These are phyloP conservation scores for Kernera saxatilis DNA, from an alignment of 345 rosid species.

Conservation along the genomic window DNA sequence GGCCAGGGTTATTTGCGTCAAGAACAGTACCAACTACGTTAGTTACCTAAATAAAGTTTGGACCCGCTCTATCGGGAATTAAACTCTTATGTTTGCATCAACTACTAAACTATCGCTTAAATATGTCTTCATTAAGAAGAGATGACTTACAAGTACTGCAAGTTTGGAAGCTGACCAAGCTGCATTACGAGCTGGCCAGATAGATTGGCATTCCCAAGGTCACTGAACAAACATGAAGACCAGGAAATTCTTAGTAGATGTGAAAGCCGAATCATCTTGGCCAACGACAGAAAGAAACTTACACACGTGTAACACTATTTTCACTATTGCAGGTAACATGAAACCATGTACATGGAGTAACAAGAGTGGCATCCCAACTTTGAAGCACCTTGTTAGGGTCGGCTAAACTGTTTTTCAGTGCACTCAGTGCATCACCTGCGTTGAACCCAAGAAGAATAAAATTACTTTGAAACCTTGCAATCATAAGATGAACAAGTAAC, in stretches of 20 bases:
- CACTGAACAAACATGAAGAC: constrained; percentile 23
- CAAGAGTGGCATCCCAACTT: constrained; percentile 92
- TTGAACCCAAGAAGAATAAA: neutral
- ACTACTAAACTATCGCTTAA: neutral
- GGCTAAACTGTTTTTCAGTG: constrained; percentile 52
- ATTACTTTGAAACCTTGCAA: neutral
- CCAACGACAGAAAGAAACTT: constrained; percentile 36
- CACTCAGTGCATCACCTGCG: constrained; percentile 82
- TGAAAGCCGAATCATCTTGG: neutral
- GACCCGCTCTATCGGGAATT: neutral
- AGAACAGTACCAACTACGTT: neutral
- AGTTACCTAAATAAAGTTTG: neutral
- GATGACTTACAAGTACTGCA: constrained; percentile 87
- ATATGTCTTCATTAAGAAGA: neutral
- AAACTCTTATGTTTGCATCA: neutral
- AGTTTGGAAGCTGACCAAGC: constrained; percentile 52
- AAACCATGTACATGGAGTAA: constrained; percentile 91
- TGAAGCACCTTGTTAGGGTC: constrained; percentile 85
- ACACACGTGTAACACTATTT: constrained; percentile 84
- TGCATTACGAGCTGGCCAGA: constrained; percentile 37
- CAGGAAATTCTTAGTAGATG: neutral
- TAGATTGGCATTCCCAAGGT: constrained; percentile 40
- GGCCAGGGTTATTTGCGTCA: neutral
- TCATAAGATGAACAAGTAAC: neutral
- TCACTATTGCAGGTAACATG: constrained; percentile 87